A percentile compares a stretch with the other conserved stretches of the same genome.
Conservation (phyloP, 345 rosid genomes). For the Camelina sativa region DNA sequence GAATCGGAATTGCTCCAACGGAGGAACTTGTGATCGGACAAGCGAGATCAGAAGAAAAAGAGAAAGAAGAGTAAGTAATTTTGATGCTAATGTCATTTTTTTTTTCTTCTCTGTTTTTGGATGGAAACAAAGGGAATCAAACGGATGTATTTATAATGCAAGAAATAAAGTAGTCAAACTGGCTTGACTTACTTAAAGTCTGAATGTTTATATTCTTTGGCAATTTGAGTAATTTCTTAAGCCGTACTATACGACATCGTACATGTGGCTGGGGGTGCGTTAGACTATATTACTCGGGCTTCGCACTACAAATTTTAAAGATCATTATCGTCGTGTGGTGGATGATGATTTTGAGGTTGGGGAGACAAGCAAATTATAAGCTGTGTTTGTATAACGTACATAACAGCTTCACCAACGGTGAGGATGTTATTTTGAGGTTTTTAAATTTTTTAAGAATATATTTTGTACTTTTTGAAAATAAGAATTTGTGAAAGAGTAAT, state of each 20-base stretch:
- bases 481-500: too few relatives aligned
- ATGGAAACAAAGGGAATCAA: neutral
- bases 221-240: constrained; percentile 2
- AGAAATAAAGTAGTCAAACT: neutral
- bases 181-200: neutral
- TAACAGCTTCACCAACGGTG: too few relatives aligned
- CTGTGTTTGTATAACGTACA: neutral
- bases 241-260: constrained; percentile 6
- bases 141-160: constrained; percentile 3
- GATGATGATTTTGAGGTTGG: neutral
- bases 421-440: too few relatives aligned
- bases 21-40: constrained; percentile 28
- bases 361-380: neutral
- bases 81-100: constrained; percentile 15
- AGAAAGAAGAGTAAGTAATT: constrained; percentile 16
- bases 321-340: neutral
- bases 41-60: constrained; percentile 6
- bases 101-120: neutral
- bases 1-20: constrained; percentile 13
- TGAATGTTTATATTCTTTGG: neutral
- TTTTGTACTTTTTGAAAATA: too few relatives aligned
- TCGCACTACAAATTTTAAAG: neutral
- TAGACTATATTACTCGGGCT: too few relatives aligned
- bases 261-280: neutral
- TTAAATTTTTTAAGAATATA: too few relatives aligned